Evolutionary conservation across 2,329 filamentous ascomycete genomes (phyloP), one percentile per base, ranked within the genome.

Genomic region (Teratosphaeria nubilosa): DNA sequence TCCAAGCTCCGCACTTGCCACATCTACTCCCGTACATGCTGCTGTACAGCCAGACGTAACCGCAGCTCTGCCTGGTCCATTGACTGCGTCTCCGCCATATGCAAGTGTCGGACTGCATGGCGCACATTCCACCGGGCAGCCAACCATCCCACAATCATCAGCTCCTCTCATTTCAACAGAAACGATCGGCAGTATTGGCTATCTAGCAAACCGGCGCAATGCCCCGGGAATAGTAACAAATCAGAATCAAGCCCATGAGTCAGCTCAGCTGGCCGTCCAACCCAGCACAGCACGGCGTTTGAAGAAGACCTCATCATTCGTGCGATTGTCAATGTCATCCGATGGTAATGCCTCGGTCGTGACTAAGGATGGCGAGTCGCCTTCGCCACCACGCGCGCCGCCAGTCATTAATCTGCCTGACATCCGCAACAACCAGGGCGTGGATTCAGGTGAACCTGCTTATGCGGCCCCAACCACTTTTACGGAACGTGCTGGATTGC

Each of bases 311-410:
- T 62, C 73, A 48, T 82, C 82, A 54, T 80, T 82, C 30, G 81
- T 95, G 58, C 86, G 90, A 54, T 79, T 96, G 30, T 90, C 89
- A 1, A 84, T 94, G 68, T 94, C 90, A 20, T 81, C 91, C 32
- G 90, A 96, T 68, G 92, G 92, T 64, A 92, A 91, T 69, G 92
- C 92, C n/a, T 87, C 92, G 67, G 80, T 96, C 55, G 83, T 91
- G 24, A 84, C 82, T 16, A 79, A 86, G 57, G 81, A 86, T 61
- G 83, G 86, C 62, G 78, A 81, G 31, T 87, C 86, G 2, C 87
- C 88, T 2, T 89, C 87, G 1, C 86, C 84, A 55, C 82, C 79
- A 59, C 78, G 80, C 22, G 59, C 66, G 30, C 53, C 63, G 52
- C 63, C 68, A 58, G 51, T 32, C 20, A 48, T 22, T 10, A n/a